Evolutionary conservation across 2,329 filamentous ascomycete species (phyloP).

Genomic region (Chaetomium olivaceum): DNA sequence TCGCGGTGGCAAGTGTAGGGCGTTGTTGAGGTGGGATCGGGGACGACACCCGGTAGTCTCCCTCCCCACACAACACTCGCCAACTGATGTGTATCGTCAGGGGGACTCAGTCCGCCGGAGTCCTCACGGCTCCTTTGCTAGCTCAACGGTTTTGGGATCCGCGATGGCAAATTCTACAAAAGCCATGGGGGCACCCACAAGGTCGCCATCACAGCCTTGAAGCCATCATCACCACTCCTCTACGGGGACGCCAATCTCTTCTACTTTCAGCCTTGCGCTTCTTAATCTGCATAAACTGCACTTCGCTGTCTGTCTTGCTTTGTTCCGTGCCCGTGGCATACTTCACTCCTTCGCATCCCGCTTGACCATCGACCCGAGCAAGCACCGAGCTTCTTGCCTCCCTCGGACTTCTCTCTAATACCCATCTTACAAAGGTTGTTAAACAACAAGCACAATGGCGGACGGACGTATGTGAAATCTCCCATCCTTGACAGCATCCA

Average conservation of each 20-base stretch:
- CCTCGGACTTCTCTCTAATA: not conserved
- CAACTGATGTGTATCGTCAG: constrained; percentile 27
- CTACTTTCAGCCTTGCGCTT: constrained; percentile 31
- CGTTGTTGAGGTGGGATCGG: constrained; percentile 14
- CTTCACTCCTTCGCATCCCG: not conserved
- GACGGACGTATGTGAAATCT: constrained; percentile 33
- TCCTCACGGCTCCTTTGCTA: constrained; percentile 22
- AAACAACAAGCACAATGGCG: constrained; percentile 25
- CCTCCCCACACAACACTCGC: constrained; percentile 10
- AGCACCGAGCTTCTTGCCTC: not conserved
- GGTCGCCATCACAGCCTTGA: constrained; percentile 21
- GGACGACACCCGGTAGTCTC: constrained; percentile 11
- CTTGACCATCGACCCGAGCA: not conserved
- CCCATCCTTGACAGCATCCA: not conserved
- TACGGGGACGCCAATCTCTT: constrained; percentile 30
- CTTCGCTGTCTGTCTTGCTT: constrained; percentile 19
- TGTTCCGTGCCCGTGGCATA: constrained; percentile 14
- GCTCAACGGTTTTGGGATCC: constrained; percentile 21
- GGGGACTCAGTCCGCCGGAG: constrained; percentile 24
- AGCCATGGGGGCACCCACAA: constrained; percentile 27
- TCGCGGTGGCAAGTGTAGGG: constrained; percentile 12
- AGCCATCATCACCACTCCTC: constrained; percentile 25
- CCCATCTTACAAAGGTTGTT: not conserved
- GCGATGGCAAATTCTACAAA: constrained; percentile 35
- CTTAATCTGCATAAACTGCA: constrained; percentile 29